phyloP scores from a whole-genome alignment of 2,329 filamentous ascomycete species.

The Lecanicillium sp. region DNA sequence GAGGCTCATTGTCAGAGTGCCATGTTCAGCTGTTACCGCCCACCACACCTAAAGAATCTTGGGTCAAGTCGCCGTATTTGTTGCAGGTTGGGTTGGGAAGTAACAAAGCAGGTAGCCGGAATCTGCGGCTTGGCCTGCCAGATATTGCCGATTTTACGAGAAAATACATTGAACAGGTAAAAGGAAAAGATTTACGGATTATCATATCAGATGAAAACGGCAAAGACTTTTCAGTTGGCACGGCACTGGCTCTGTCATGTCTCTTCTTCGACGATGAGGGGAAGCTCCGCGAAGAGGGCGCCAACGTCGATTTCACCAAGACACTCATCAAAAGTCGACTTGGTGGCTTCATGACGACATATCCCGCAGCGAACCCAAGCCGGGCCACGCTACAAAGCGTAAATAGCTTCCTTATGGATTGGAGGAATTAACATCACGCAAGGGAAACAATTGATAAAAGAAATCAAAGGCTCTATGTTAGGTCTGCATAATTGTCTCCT shows the following conservation, averaged over 20 bases:
- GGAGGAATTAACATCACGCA: slow-evolving; percentile 25
- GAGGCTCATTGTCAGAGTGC: slow-evolving; percentile 24
- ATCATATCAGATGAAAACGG: slow-evolving; percentile 70
- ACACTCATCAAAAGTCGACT: slow-evolving; percentile 68
- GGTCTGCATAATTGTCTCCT: background rate
- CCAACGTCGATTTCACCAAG: slow-evolving; percentile 55
- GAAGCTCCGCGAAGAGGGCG: slow-evolving; percentile 24
- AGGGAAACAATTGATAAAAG: background rate
- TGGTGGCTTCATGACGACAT: slow-evolving; percentile 73
- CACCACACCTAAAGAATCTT: slow-evolving; percentile 38
- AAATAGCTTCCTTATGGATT: slow-evolving; percentile 79
- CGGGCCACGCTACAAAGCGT: slow-evolving; percentile 83
- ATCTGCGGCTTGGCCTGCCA: slow-evolving; percentile 65
- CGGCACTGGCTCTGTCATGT: slow-evolving; percentile 70
- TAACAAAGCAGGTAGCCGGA: slow-evolving; percentile 75
- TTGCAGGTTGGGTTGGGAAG: slow-evolving; percentile 59
- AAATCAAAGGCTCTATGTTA: too few species aligned
- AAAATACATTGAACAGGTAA: slow-evolving; percentile 26
- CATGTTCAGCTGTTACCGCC: slow-evolving; percentile 38
- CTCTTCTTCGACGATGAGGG: slow-evolving; percentile 64
- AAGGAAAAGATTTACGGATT: slow-evolving; percentile 22
- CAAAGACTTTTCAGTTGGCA: slow-evolving; percentile 73
- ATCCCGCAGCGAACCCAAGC: slow-evolving; percentile 76
- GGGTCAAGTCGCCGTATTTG: slow-evolving; percentile 33
- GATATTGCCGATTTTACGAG: slow-evolving; percentile 53